Base-by-base conservation (phyloP, 768 basidiomycete genomes). In the Harrya chromipes region DNA sequence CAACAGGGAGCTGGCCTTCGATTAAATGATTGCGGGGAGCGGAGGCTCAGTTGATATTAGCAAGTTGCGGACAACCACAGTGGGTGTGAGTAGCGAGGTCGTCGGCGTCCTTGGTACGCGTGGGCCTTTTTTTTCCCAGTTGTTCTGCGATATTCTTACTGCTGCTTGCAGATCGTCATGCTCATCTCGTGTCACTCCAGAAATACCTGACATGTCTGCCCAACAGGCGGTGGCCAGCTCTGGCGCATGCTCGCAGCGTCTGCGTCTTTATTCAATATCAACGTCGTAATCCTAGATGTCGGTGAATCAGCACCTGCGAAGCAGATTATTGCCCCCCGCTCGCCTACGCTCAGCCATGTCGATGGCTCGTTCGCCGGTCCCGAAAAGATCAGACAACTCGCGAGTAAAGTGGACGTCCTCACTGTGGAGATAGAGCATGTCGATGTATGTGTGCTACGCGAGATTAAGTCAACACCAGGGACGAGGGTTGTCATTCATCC, bases 401-500 rank as follows among this genome's bases (percentile, higher is more conserved):
- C 94, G 0, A 53, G 66, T 12, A 83, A 83, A 63, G 94, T 88
- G 26, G 88, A 97, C 60, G 73, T 98, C 27, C 73, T 98, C 42
- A 97, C 95, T 0, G 84, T 95, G 43, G 95, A 99, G 74, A 98
- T 97, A 29, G 95, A 99, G 70, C 97, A 99, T 61, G 92, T 99
- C 53, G 82, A 95, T 54, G 90, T 79, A 11, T 72, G 72, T 19
- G 81, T 89, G 0, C 74, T 99, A 10, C 80, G 85, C 42, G 77
- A 67, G 57, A 31, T 63, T 57, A 44, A 60, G 66, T 46, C 64
- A 49, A 12, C 68, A 66, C 12, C 27, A 3, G 58, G 65, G 63
- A 43, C 39, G 21, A 53, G 43, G 19, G 70, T 70, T 14, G 50
- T 47, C 31, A 77, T 87, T 24, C 89, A 91, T 65, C 97, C 95